phyloP scores from a whole-genome alignment of 202 grass and related monocot species.

The Miscanthus sacchariflorus region DNA sequence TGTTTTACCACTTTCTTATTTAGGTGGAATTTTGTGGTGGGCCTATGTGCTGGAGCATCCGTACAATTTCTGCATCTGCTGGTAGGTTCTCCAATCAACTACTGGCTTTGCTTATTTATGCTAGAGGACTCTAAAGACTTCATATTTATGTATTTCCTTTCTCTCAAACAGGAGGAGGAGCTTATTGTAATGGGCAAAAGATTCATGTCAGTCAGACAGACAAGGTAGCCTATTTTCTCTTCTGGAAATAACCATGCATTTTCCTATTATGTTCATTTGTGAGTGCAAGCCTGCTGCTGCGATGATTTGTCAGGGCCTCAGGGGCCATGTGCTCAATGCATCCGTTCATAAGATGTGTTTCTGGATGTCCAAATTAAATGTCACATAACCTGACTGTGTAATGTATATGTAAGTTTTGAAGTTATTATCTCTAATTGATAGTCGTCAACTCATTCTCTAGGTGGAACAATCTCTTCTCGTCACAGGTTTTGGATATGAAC shows the following conservation, averaged over 20 bases:
- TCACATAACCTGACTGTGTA: conserved; percentile 14
- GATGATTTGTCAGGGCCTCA: conserved; percentile 1
- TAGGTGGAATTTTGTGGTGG: conserved; percentile 98
- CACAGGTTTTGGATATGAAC: conserved; percentile 96
- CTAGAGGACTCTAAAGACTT: not conserved
- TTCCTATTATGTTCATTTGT: conserved; percentile 32
- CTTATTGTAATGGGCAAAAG: conserved; percentile 96
- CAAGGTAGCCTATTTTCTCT: conserved; percentile 61
- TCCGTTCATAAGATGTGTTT: conserved; percentile 35
- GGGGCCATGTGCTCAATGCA: not conserved
- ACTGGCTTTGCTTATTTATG: conserved; percentile 1
- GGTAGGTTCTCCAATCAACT: conserved; percentile 57
- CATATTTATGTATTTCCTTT: conserved; percentile 38
- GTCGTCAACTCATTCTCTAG: conserved; percentile 53
- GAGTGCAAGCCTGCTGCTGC: not conserved
- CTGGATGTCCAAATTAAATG: conserved; percentile 31
- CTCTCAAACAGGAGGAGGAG: conserved; percentile 76
- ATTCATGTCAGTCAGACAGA: conserved; percentile 92
- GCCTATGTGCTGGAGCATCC: conserved; percentile 94
- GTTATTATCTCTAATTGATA: conserved; percentile 41
- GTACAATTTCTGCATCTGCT: conserved; percentile 85
- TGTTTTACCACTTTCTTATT: conserved; percentile 34
- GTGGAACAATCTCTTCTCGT: conserved; percentile 97
- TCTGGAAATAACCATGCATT: conserved; percentile 10
- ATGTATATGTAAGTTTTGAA: conserved; percentile 16